Conservation (phyloP, 2,329 filamentous ascomycete species). For the Hypoxylon rubiginosum region DNA sequence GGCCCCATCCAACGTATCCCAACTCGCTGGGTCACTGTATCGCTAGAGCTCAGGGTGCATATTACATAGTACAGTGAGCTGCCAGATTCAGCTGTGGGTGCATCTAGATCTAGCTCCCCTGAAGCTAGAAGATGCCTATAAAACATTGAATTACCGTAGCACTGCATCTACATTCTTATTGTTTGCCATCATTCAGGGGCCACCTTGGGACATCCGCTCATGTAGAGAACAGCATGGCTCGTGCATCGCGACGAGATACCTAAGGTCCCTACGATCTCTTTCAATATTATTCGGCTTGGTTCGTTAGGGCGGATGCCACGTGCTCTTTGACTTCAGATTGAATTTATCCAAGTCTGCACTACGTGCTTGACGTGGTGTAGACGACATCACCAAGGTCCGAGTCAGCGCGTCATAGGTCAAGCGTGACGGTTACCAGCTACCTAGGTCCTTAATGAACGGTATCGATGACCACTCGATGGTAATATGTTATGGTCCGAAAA, state of each 20-base stretch:
- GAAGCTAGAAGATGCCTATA: slow-evolving; percentile 10
- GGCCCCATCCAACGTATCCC: slow-evolving; percentile 12
- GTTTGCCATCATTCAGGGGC: neutral
- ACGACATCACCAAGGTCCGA: slow-evolving; percentile 22
- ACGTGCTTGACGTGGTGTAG: slow-evolving; percentile 15
- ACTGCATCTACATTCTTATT: slow-evolving; percentile 19
- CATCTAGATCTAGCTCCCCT: slow-evolving; percentile 34
- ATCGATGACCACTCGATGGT: slow-evolving; percentile 17
- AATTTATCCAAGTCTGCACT: slow-evolving; percentile 5
- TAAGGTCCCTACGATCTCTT: neutral
- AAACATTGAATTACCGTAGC: slow-evolving; percentile 11
- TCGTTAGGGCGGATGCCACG: neutral
- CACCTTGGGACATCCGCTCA: slow-evolving; percentile 2
- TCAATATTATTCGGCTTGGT: neutral
- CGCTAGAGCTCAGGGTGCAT: slow-evolving; percentile 9
- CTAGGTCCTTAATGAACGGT: neutral
- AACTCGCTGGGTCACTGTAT: slow-evolving; percentile 20
- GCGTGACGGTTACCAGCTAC: neutral
- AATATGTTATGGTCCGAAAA: slow-evolving; percentile 19
- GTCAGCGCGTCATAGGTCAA: slow-evolving; percentile 39
- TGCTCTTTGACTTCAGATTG: neutral
- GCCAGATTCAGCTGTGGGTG: slow-evolving; percentile 32
- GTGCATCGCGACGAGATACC: neutral
- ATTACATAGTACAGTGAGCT: slow-evolving; percentile 16
- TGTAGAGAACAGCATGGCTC: neutral